A percentile compares a stretch with the other conserved stretches of the same genome.
Conservation (phyloP, 257 asterid species). For the Solanum corneliomulleri region DNA sequence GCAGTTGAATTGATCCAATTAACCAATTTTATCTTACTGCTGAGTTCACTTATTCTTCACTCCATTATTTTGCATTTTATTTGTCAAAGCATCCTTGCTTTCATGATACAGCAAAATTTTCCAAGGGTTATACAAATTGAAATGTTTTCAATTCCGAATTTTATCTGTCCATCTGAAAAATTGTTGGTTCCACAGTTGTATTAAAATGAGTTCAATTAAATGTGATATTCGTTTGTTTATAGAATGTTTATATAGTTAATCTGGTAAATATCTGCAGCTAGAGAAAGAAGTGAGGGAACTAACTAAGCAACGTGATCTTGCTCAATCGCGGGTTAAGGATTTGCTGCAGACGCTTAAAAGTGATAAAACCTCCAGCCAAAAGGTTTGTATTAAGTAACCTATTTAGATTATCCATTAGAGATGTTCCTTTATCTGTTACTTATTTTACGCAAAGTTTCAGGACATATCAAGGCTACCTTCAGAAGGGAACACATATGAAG, state of each 20-base stretch:
- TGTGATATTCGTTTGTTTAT: not conserved
- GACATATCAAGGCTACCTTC: not conserved
- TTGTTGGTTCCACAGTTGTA: not conserved
- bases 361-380: conserved; percentile 19
- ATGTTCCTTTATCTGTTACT: not conserved
- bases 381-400: conserved; percentile 7
- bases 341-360: conserved; percentile 31
- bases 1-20: not conserved
- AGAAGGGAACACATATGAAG: conserved; percentile 9
- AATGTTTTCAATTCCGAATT: not conserved
- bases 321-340: conserved; percentile 68
- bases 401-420: not conserved
- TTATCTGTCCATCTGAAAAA: not conserved
- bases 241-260: not conserved
- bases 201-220: not conserved
- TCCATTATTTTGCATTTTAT: not conserved
- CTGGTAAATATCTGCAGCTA: conserved; percentile 41
- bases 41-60: not conserved
- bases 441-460: conserved; percentile 2
- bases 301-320: conserved; percentile 58
- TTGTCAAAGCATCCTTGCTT: not conserved
- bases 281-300: conserved; percentile 85
- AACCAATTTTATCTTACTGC: not conserved
- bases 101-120: not conserved
- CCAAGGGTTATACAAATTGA: not conserved